Base-by-base conservation (phyloP, 2,329 filamentous ascomycete genomes). In the Lasiodiplodia theobromae region DNA sequence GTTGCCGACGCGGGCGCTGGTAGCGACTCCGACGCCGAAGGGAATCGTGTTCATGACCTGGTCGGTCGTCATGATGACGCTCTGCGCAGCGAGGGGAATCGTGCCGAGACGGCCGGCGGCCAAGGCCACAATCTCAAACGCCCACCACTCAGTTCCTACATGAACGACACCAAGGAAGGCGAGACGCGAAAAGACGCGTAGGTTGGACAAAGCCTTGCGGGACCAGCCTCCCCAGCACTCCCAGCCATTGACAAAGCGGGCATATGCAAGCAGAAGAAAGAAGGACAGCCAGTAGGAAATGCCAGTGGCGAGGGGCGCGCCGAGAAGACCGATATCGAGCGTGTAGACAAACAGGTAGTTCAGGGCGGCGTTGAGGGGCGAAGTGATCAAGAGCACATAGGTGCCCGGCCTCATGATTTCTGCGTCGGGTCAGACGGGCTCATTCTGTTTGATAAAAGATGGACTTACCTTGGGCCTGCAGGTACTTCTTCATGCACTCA, bases 81-180 rank as follows among this genome's bases (percentile, higher is more conserved):
- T 92, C 78, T 97, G 93, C 0, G 93, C 92, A 0, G 93, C 93
- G 0, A 97, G 84, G 0, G 92, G 86, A 40, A 94, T 81, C 0
- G 92, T 94, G 3, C 94, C 94, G 0, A 97, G 86, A 44, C 90
- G 87, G 1, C 93, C 93, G 5, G 93, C 93, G 2, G 91, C 92
- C 0, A 96, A 86, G 1, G 93, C 92, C 1, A 96, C 92, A 72
- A 96, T 95, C 79, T 96, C 93, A 73, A 97, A 97, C 0, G 93
- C 94, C 93, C 93, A 96, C 93, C 93, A 97, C 79, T 97, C 94
- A 0, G 93, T 96, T 3, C 92, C 94, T 5, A 97, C 92, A 71
- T 96, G 93, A 3, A 96, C 81, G 52, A 96, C 85, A 0, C 93
- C 94, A 0, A 96, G 83, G 16, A 91, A 79, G 0, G 93, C 92